These are phyloP conservation scores for Hygrophorus pudorinus DNA, from an alignment of 768 basidiomycete genomes.

Conservation along the genomic window DNA sequence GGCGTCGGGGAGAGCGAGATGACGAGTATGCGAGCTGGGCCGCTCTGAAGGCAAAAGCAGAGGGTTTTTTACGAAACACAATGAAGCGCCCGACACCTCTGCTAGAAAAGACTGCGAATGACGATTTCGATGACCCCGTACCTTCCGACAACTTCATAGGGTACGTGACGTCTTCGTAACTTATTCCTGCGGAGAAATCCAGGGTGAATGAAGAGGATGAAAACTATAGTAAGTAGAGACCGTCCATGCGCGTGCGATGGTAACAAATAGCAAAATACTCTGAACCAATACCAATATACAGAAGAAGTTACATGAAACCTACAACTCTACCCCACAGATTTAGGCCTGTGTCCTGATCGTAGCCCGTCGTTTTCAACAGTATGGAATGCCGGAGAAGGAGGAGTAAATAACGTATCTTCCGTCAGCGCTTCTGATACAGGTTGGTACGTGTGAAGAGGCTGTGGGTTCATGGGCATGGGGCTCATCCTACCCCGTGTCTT, in stretches of 20 bases:
- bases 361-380: conserved; percentile 11
- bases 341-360: conserved; percentile 30
- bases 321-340: conserved; percentile 27
- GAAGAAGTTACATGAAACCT: background rate
- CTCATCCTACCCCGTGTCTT: conserved; percentile 36
- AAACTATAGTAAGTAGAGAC: no score
- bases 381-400: conserved; percentile 52
- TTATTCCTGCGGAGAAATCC: no score
- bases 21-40: conserved; percentile 1
- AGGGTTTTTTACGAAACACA: conserved; percentile 9
- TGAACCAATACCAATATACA: background rate
- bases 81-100: conserved; percentile 8
- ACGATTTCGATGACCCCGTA: background rate
- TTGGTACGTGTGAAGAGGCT: conserved; percentile 44
- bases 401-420: conserved; percentile 45
- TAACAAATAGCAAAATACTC: no score
- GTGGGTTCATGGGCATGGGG: conserved; percentile 45
- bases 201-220: no score
- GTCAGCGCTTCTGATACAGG: conserved; percentile 63
- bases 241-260: no score
- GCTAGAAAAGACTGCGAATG: background rate
- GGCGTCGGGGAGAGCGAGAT: background rate
- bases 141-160: no score
- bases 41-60: background rate
- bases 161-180: no score